Evolutionary conservation across 179 eudicot genomes (phyloP).

Genomic region (Sideroxylon spinosum): DNA sequence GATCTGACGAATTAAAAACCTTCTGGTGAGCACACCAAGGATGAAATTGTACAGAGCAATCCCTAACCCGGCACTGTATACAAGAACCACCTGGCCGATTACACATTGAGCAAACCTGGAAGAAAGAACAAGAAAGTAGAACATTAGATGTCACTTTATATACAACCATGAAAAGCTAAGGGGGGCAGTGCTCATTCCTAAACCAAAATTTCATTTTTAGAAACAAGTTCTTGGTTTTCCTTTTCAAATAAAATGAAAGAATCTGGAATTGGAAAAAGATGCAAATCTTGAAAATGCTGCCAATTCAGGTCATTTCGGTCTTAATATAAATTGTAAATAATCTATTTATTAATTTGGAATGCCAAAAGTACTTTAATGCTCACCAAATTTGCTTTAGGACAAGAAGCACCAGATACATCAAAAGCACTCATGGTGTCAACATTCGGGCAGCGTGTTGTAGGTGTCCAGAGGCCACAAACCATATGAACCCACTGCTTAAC

Average conservation of each 20-base stretch:
- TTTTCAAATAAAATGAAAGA: neutral
- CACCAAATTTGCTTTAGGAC: slow-evolving; percentile 39
- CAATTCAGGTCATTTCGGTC: neutral
- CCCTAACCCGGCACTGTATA: slow-evolving; percentile 38
- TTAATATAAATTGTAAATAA: neutral
- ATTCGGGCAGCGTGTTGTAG: slow-evolving; percentile 58
- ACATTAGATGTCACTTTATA: neutral
- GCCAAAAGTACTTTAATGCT: slow-evolving; percentile 10
- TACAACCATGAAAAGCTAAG: neutral
- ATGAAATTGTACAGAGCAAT: slow-evolving; percentile 43
- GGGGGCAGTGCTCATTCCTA: neutral
- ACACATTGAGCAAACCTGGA: slow-evolving; percentile 47
- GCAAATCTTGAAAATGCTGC: neutral
- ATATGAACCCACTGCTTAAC: slow-evolving; percentile 65
- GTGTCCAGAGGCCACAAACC: slow-evolving; percentile 70
- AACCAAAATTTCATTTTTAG: neutral
- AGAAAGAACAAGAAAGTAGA: slow-evolving; percentile 5
- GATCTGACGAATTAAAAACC: slow-evolving; percentile 27
- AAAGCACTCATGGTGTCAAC: slow-evolving; percentile 63
- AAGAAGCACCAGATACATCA: slow-evolving; percentile 50
- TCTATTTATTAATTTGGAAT: neutral
- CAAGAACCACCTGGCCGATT: slow-evolving; percentile 53
- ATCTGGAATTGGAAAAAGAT: neutral
- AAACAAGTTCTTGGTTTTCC: neutral
- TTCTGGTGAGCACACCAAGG: slow-evolving; percentile 67